Conservation (phyloP, 345 rosid species). For the Rhodamnia rubescens region DNA sequence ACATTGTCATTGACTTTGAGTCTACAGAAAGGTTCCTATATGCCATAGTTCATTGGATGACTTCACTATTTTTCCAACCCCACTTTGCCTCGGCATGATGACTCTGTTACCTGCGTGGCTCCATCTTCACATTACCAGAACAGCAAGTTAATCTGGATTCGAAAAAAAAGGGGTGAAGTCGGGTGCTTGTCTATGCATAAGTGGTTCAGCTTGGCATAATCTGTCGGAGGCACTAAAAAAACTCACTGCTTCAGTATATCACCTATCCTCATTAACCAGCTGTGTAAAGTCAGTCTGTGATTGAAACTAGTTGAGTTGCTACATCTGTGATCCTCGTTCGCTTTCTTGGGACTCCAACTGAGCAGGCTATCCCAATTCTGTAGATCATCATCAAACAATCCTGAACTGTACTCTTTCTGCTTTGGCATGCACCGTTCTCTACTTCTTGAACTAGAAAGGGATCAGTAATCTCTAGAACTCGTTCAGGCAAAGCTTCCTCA, state of each 20-base stretch:
- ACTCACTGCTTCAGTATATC: too few relatives aligned
- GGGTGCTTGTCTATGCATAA: background rate
- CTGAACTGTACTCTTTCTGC: background rate
- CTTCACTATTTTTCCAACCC: background rate
- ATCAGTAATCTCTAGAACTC: slow-evolving; percentile 4
- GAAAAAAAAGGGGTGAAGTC: background rate
- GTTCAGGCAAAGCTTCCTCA: slow-evolving; percentile 2
- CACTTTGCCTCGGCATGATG: background rate
- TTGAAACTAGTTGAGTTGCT: background rate
- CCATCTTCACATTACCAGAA: background rate
- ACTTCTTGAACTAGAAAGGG: slow-evolving; percentile 2
- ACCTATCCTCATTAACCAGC: background rate
- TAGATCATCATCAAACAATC: background rate
- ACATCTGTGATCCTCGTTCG: background rate
- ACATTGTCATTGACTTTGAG: background rate
- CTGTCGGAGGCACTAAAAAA: too few relatives aligned
- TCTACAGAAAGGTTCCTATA: background rate
- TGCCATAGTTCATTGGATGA: background rate
- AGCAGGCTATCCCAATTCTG: slow-evolving; percentile 9
- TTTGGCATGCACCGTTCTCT: background rate
- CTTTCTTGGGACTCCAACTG: background rate
- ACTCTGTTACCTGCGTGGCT: background rate
- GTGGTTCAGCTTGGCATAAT: background rate
- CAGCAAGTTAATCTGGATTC: background rate
- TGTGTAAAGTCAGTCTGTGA: background rate